A percentile compares a stretch with the other conserved stretches of the same genome.
Conservation (phyloP, 345 rosid species). For the Salix suchowensis region DNA sequence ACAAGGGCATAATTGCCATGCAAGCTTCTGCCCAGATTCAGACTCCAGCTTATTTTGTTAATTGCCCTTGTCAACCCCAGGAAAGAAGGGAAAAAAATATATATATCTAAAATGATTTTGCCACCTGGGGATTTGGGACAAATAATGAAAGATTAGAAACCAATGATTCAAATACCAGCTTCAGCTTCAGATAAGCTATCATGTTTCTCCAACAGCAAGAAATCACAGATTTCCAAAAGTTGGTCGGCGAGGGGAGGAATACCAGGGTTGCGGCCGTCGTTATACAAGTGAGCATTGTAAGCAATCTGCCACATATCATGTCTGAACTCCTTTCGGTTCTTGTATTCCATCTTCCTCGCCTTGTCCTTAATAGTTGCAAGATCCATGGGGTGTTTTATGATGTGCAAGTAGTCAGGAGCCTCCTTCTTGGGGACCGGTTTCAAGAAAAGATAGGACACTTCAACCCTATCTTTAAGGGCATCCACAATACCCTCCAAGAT, state of each 20-base stretch:
- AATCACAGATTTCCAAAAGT: conserved; percentile 86
- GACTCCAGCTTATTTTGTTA: not conserved
- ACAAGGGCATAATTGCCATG: conserved; percentile 5
- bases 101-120: not conserved
- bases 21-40: not conserved
- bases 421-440: conserved; percentile 88
- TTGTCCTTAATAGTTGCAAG: conserved; percentile 75
- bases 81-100: not conserved
- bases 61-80: not conserved
- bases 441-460: conserved; percentile 75
- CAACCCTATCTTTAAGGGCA: conserved; percentile 48
- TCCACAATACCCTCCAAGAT: conserved; percentile 75
- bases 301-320: conserved; percentile 88
- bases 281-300: conserved; percentile 73
- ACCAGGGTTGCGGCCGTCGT: conserved; percentile 72
- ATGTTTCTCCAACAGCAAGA: conserved; percentile 46
- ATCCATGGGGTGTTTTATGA: conserved; percentile 77
- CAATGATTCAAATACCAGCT: conserved; percentile 42
- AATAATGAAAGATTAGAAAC: conserved; percentile 1
- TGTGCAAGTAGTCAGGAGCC: conserved; percentile 76
- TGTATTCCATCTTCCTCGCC: conserved; percentile 83
- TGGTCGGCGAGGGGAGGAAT: conserved; percentile 98
- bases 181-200: conserved; percentile 60
- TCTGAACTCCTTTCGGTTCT: conserved; percentile 60
- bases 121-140: not conserved